Base-by-base conservation (phyloP, 176 grass and related monocot species). In the Bonia amplexicaulis region DNA sequence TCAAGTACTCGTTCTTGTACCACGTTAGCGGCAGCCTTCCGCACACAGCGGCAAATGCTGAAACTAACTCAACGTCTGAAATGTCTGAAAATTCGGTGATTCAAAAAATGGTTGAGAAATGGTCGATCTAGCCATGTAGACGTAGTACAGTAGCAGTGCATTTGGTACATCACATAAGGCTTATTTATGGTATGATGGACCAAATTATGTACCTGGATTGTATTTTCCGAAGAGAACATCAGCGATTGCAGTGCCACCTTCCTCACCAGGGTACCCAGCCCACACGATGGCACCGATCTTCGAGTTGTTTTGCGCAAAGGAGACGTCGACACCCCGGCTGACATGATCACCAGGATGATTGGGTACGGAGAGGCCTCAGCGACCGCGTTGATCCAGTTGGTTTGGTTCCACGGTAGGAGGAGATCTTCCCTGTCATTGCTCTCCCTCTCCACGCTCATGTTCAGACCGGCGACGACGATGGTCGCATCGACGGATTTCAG, bases 181-280 rank as follows among this genome's bases (percentile, higher is more conserved):
- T 9, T 9, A 7, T 55, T 55, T 55, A 55, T 63, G 12, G 40
- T 37, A 20, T 40, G 52, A 35, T 27, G 33, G 49, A 73, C 61
- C 19, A 1, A 26, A 59, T 49, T 13, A 44, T 48, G 63, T 14
- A 89, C 87, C 89, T 29, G 86, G 89, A 35, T 88, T 88, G 54
- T 85, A 84, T 64, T 15, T 74, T 26, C 90, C 90, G 23, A 84
- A 88, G 25, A 91, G 67, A 26, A 91, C 70, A 55, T 92, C 79
- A 22, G 86, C 87, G 12, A 92, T 92, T 60, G 78, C 86, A 11
- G 64, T 85, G 39, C 87, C 90, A 23, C 87, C 90, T 86, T 81
- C 90, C 45, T 86, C 72, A 66, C 90, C 90, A 20, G 86, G 87
- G 70, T 92, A 92, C 2, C 90, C 90, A 7, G 86, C 87, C 90